Evolutionary conservation across 2,329 filamentous ascomycete genomes (phyloP).

Genomic region (Furcasterigmium sp.): DNA sequence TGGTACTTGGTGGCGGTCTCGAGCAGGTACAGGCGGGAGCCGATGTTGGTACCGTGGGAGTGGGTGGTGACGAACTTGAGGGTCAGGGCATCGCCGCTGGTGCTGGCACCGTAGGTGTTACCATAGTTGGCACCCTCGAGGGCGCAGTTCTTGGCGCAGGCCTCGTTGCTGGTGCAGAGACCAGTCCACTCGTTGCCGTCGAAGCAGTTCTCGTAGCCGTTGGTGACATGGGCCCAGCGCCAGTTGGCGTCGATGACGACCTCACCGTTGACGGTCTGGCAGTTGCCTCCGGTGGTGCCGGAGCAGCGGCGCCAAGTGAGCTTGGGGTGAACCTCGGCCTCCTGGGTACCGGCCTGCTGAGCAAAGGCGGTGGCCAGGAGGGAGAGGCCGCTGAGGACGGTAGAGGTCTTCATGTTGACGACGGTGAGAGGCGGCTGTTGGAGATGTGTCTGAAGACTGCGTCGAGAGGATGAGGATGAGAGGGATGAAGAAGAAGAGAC

Average conservation of each 20-base stretch:
- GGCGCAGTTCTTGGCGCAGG: conserved; percentile 33
- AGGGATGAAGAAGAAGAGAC: background rate
- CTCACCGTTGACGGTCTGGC: conserved; percentile 31
- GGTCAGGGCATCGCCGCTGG: conserved; percentile 35
- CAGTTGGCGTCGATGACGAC: conserved; percentile 44
- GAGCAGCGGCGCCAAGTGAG: conserved; percentile 19
- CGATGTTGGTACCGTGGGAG: conserved; percentile 25
- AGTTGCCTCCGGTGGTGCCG: conserved; percentile 16
- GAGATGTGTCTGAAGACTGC: background rate
- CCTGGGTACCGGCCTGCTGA: conserved; percentile 17
- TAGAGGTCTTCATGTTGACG: conserved; percentile 10
- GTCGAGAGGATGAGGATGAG: conserved; percentile 3
- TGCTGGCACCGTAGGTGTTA: conserved; percentile 36
- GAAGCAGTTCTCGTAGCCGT: conserved; percentile 35
- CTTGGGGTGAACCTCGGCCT: conserved; percentile 18
- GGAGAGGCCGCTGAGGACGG: conserved; percentile 10
- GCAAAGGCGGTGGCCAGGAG: conserved; percentile 14
- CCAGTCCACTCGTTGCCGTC: conserved; percentile 27
- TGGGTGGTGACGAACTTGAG: conserved; percentile 44
- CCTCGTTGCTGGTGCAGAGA: conserved; percentile 24
- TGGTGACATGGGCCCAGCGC: conserved; percentile 38
- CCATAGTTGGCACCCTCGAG: conserved; percentile 37
- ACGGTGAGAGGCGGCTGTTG: background rate
- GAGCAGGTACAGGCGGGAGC: conserved; percentile 50
- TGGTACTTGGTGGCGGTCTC: conserved; percentile 48